Conservation (phyloP, 1,139 yeast genomes). For the Meyerozyma guilliermondii region DNA sequence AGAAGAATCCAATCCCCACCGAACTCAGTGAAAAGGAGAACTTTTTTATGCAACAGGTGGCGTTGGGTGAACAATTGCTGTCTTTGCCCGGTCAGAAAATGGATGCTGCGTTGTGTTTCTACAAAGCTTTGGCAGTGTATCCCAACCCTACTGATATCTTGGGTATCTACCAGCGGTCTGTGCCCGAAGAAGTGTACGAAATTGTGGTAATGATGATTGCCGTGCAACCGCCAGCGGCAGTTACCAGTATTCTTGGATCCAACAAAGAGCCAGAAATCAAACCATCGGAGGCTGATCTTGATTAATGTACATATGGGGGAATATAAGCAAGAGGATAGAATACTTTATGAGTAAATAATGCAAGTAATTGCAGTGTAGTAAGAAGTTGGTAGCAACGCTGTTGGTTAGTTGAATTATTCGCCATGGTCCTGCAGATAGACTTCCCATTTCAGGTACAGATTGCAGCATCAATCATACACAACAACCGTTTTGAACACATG, state of each 20-base stretch:
- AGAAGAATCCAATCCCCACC: constrained; percentile 70
- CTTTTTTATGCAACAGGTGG: constrained; percentile 78
- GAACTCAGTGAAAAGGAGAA: constrained; percentile 65
- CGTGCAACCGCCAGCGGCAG: constrained; percentile 78
- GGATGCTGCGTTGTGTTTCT: constrained; percentile 84
- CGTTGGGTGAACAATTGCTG: constrained; percentile 73
- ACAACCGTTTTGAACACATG: no score
- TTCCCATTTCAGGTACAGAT: neutral
- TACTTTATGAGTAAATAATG: no score
- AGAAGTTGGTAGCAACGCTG: no score
- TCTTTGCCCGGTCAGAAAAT: constrained; percentile 54
- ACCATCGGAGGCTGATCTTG: constrained; percentile 37
- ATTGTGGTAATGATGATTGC: constrained; percentile 84
- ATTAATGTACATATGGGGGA: constrained; percentile 15
- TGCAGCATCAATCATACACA: neutral
- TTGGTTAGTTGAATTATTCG: no score
- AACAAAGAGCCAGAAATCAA: constrained; percentile 11
- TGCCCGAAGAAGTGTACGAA: constrained; percentile 79
- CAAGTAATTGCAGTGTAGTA: no score
- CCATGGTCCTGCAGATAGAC: neutral
- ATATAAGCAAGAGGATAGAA: no score
- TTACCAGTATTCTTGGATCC: constrained; percentile 58
- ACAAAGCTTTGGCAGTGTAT: constrained; percentile 90
- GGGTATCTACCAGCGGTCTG: constrained; percentile 82
- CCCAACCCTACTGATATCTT: constrained; percentile 92